Base-by-base conservation (phyloP, 2,329 filamentous ascomycete species). In the Talaromyces sp. region DNA sequence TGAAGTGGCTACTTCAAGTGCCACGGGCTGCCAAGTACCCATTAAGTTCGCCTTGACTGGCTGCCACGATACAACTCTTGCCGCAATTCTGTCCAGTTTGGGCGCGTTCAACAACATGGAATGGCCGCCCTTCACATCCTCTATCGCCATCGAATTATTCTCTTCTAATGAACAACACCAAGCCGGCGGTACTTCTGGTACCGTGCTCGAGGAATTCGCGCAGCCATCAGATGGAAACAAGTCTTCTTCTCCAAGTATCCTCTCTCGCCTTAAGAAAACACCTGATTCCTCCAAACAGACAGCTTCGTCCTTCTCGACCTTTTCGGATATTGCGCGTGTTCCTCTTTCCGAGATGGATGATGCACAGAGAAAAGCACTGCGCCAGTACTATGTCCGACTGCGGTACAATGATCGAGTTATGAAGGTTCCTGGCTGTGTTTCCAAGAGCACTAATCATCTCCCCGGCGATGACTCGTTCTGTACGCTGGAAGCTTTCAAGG, bases 121-220 rank as follows among this genome's bases (percentile, higher is more conserved):
- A 39, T 99, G 95, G 95, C 95, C 95, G 0, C 93, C 92, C 0
- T 99, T 93, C 71, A 97, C 93, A 0, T 93, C 90, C 68, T 92
- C 96, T 69, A 84, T 99, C 65, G 93, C 95, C 33, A 81, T 99
- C 59, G 95, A 99, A 76, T 82, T 98, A 64, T 97, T 98, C 80
- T 2, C 44, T 28, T 86, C 84, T 73, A 52, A 59, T 6, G 39
- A 42, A 4, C 17, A 36, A 17, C 55, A 52, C 9, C n/a, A 58
- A 15, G 19, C 22, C 15, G 47, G 25, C 47, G 55, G 58, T 22
- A 54, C 67, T 39, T 62, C 62, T 47, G 68, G 67, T 19, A 49
- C 64, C 30, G 61, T 66, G 61, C 67, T 70, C 44, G 65, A 68
- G 58, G 67, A 74, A 53, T 63, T 70, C 49, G 58, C 67, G 3